phyloP scores from a whole-genome alignment of 768 basidiomycete genomes.

The Austroboletus eburneus region DNA sequence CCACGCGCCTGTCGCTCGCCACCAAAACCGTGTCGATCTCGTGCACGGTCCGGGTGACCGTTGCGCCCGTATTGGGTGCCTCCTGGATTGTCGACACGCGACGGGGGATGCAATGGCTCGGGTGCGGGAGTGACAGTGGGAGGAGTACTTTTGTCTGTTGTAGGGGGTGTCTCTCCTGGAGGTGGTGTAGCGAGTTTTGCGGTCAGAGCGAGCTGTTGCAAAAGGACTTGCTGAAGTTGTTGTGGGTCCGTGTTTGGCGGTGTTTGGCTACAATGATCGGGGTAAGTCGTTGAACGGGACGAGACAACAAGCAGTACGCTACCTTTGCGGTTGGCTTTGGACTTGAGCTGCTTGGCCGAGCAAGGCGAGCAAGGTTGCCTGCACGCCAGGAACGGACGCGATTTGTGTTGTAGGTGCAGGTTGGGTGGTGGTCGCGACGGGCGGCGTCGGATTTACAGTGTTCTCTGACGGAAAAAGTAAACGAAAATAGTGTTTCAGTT shows the following conservation, averaged over 20 bases:
- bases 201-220: conserved; percentile 73
- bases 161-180: conserved; percentile 26
- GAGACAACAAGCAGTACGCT: conserved; percentile 17
- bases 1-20: conserved; percentile 52
- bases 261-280: conserved; percentile 51
- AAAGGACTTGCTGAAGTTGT: conserved; percentile 56
- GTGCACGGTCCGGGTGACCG: conserved; percentile 39
- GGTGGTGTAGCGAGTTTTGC: conserved; percentile 37
- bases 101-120: no score
- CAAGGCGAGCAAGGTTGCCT: conserved; percentile 65
- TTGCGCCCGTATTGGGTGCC: conserved; percentile 36
- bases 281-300: conserved; percentile 1
- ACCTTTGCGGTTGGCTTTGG: conserved; percentile 33
- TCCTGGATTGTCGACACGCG: conserved; percentile 34
- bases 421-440: conserved; percentile 30
- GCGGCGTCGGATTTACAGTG: conserved; percentile 37
- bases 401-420: conserved; percentile 26
- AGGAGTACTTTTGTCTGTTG: conserved; percentile 11
- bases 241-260: conserved; percentile 47
- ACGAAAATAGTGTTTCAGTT: conserved; percentile 59
- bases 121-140: not conserved
- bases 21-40: conserved; percentile 44
- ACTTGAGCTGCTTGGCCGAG: conserved; percentile 62
- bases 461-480: conserved; percentile 59
- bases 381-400: conserved; percentile 34